phyloP scores from a whole-genome alignment of 768 basidiomycete species.

The Pulveroboletus sp. region DNA sequence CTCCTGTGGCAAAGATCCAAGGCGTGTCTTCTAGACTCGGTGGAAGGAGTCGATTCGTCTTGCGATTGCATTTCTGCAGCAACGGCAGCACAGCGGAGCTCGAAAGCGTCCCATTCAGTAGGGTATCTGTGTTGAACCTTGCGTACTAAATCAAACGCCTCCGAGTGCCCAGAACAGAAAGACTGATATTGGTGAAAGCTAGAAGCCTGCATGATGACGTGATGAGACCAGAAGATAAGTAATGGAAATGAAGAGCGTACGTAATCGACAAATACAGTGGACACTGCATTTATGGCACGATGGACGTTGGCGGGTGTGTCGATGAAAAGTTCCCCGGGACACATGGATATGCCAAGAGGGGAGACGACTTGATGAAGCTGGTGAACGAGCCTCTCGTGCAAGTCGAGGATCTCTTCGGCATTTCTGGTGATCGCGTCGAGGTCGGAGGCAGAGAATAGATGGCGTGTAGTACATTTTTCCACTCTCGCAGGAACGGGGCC shows the following conservation, averaged over 20 bases:
- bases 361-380: slow-evolving; percentile 49
- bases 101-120: slow-evolving; percentile 80
- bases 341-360: slow-evolving; percentile 50
- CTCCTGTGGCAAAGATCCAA: slow-evolving; percentile 38
- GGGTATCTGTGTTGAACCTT: slow-evolving; percentile 60
- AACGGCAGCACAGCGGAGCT: slow-evolving; percentile 67
- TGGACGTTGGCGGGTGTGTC: slow-evolving; percentile 41
- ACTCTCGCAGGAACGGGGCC: slow-evolving; percentile 17
- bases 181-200: slow-evolving; percentile 76
- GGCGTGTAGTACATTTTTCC: slow-evolving; percentile 38
- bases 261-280: slow-evolving; percentile 57
- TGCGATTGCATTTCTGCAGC: slow-evolving; percentile 36
- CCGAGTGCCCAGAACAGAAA: slow-evolving; percentile 85
- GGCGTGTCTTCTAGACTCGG: slow-evolving; percentile 7
- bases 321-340: slow-evolving; percentile 19
- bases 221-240: not conserved
- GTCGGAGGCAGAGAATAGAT: slow-evolving; percentile 57
- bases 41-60: slow-evolving; percentile 2
- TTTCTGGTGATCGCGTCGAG: slow-evolving; percentile 63
- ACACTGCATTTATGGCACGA: slow-evolving; percentile 36
- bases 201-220: slow-evolving; percentile 49
- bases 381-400: slow-evolving; percentile 67
- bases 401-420: slow-evolving; percentile 59
- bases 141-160: slow-evolving; percentile 74
- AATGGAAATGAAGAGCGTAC: slow-evolving; percentile 31